Evolutionary conservation across 805 yeast genomes (phyloP).

Genomic region (Cyberlindnera mycetangii): DNA sequence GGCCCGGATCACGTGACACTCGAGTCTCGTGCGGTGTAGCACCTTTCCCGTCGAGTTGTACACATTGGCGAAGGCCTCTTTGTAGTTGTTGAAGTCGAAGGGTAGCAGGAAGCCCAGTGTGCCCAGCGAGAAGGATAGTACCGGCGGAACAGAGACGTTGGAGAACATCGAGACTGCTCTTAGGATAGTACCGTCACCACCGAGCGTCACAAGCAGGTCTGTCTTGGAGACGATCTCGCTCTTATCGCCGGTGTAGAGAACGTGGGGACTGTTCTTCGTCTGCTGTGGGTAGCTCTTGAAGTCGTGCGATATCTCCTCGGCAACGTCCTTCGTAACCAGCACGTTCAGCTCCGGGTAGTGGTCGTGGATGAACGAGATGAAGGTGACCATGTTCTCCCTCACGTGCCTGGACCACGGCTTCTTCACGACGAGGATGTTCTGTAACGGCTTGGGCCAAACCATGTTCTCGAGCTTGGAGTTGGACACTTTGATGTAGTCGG

Average conservation of each 20-base stretch:
- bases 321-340: constrained; percentile 71
- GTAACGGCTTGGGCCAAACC: constrained; percentile 69
- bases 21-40: constrained; percentile 72
- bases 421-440: constrained; percentile 76
- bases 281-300: constrained; percentile 25
- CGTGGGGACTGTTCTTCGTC: constrained; percentile 33
- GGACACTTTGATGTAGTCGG: constrained; percentile 52
- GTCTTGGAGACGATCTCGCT: constrained; percentile 61
- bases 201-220: constrained; percentile 80
- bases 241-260: constrained; percentile 56
- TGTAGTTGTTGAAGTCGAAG: constrained; percentile 66
- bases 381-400: constrained; percentile 59
- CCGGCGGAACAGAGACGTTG: constrained; percentile 77
- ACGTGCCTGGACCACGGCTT: constrained; percentile 77
- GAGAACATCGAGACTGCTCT: constrained; percentile 80
- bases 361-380: constrained; percentile 57
- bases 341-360: constrained; percentile 72
- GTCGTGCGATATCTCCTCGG: constrained; percentile 54
- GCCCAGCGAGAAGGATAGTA: constrained; percentile 83
- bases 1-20: constrained; percentile 58
- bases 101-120: constrained; percentile 89
- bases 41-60: constrained; percentile 68
- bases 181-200: constrained; percentile 95
- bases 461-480: constrained; percentile 61
- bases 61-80: constrained; percentile 60